Base-by-base conservation (phyloP, 1,284 basidiomycete genomes). In the Trametes polyzona region DNA sequence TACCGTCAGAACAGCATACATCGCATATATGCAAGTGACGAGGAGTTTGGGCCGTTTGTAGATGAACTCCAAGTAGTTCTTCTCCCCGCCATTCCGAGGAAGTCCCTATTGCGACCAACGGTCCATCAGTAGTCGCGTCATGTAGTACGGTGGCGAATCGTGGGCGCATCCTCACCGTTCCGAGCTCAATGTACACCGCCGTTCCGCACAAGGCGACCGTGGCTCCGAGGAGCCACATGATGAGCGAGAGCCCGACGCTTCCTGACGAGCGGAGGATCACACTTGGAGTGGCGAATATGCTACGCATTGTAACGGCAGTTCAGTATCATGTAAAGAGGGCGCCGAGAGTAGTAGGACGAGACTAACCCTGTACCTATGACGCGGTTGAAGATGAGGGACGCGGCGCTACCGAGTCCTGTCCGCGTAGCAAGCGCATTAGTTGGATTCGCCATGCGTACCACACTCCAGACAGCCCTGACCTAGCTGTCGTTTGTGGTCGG, bases 281-380 rank as follows among this genome's bases (percentile, higher is more conserved):
- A 46, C 86, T 84, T 0, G 89, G 86, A 0, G 88, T 87, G 8
- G 88, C 86, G 69, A 87, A 92, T 36, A 91, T 87, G n/a, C 89
- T 89, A 57, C 23, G 47, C 27, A 23, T 10, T 35, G n/a, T 17
- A 27, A 30, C 17, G 14, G 7, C 16, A 30, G 24, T 42, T n/a
- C n/a, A n/a, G n/a, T n/a, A n/a, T n/a, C n/a, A n/a, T n/a, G n/a
- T n/a, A n/a, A n/a, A n/a, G n/a, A n/a, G n/a, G n/a, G n/a, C n/a
- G n/a, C n/a, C n/a, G n/a, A n/a, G n/a, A n/a, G n/a, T n/a, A n/a
- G n/a, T n/a, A n/a, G n/a, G n/a, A n/a, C n/a, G n/a, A n/a, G n/a
- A n/a, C n/a, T n/a, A n/a, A n/a, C 86, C 89, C 89, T 16, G 88
- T 86, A n/a, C 90, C 89, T 33, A 92, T 86, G 19, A 90, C 79